Evolutionary conservation across 306 rosid genomes (phyloP).

Genomic region (Calophaca sinica): DNA sequence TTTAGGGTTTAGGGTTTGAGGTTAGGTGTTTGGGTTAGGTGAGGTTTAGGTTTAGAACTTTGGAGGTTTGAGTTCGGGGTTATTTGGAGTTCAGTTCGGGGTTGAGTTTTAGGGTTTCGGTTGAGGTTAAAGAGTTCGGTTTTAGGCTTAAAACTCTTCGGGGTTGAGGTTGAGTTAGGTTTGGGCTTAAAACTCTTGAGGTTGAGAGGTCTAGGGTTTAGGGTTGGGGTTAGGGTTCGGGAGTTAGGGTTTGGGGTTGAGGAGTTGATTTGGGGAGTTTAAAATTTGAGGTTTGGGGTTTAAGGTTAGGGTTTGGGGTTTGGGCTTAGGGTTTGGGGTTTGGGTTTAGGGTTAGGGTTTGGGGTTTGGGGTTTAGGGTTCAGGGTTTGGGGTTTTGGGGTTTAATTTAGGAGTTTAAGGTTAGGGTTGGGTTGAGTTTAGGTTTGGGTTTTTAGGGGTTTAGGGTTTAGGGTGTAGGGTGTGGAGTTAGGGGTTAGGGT

Average conservation of each 20-base stretch:
- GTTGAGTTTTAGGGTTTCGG: slow-evolving; percentile 4
- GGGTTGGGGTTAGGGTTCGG: background rate
- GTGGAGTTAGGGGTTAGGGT: too few species aligned
- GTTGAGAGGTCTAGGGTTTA: slow-evolving; percentile 1
- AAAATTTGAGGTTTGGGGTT: background rate
- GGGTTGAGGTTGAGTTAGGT: background rate
- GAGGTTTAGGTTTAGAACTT: slow-evolving; percentile 7
- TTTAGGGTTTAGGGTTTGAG: background rate
- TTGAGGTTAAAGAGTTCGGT: too few species aligned
- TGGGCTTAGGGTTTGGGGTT: background rate
- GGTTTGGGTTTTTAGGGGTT: too few species aligned
- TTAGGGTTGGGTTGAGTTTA: too few species aligned
- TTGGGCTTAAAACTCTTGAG: background rate
- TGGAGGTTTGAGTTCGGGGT: background rate
- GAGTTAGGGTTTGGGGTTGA: background rate
- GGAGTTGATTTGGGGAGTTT: too few species aligned
- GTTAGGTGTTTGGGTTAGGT: background rate
- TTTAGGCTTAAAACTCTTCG: too few species aligned
- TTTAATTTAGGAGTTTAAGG: too few species aligned
- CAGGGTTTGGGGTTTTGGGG: background rate
- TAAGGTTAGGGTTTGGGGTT: background rate
- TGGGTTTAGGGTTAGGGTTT: slow-evolving; percentile 7
- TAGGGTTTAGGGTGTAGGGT: background rate
- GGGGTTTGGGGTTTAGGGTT: background rate
- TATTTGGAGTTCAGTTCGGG: background rate